These are phyloP conservation scores for Panellus pusillus DNA, from an alignment of 768 basidiomycete species.

Conservation along the genomic window DNA sequence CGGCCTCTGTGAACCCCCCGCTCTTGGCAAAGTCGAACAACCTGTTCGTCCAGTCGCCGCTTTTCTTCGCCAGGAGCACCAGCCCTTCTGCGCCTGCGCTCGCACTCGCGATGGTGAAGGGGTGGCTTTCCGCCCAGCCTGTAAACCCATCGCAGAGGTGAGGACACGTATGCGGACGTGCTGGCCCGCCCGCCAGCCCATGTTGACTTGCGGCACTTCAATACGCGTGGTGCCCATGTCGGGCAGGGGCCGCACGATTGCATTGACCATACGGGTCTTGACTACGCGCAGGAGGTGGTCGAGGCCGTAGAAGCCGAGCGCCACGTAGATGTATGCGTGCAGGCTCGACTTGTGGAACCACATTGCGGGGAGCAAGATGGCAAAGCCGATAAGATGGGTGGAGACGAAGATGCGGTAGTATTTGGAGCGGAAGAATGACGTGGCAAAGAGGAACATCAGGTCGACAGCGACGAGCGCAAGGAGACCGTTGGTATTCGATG, in stretches of 20 bases:
- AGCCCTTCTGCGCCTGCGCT: constrained; percentile 46
- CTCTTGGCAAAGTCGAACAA: constrained; percentile 38
- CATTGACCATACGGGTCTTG: constrained; percentile 48
- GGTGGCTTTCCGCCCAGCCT: constrained; percentile 51
- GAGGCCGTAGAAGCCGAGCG: constrained; percentile 40
- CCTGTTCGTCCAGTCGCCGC: constrained; percentile 47
- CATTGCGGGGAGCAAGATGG: constrained; percentile 41
- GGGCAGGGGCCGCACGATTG: constrained; percentile 45
- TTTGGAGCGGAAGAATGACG: constrained; percentile 41
- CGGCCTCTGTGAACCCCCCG: constrained; percentile 17
- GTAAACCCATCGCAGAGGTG: constrained; percentile 38
- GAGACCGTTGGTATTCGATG: constrained; percentile 37
- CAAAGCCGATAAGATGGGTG: constrained; percentile 49
- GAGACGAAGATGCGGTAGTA: constrained; percentile 52
- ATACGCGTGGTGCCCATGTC: constrained; percentile 48
- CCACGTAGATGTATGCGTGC: constrained; percentile 42
- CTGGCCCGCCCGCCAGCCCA: constrained; percentile 64
- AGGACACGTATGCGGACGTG: constrained; percentile 58
- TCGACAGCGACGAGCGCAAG: constrained; percentile 38
- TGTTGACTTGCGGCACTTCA: constrained; percentile 42
- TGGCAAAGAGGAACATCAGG: constrained; percentile 48
- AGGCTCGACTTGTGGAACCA: constrained; percentile 38
- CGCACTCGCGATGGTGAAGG: constrained; percentile 60
- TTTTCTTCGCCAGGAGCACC: constrained; percentile 49
- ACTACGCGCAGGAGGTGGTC: constrained; percentile 47